A percentile compares a stretch with the other conserved stretches of the same genome.
These are phyloP conservation scores for Eucalyptus marginata DNA, from an alignment of 345 rosid genomes.

Conservation along the genomic window DNA sequence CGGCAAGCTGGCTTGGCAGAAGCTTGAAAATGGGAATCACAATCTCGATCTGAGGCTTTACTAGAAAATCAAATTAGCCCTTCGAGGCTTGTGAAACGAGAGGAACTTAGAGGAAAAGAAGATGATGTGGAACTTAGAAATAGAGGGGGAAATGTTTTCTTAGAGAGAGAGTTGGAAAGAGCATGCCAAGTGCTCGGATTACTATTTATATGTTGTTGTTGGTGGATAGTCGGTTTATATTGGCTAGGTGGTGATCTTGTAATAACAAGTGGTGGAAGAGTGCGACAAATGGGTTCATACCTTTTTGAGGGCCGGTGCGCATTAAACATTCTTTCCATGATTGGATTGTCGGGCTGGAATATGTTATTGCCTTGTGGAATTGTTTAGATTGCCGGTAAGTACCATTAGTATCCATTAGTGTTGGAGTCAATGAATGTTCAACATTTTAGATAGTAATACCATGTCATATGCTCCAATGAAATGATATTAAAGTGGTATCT, in stretches of 20 bases:
- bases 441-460: too few relatives aligned
- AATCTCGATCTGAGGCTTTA: accelerated
- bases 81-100: not conserved
- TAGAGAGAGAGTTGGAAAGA: not conserved
- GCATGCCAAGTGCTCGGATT: not conserved
- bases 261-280: not conserved
- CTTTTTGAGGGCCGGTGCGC: accelerated
- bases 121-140: not conserved
- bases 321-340: not conserved
- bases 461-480: accelerated
- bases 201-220: not conserved
- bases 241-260: not conserved
- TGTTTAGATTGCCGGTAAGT: accelerated
- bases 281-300: accelerated
- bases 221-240: not conserved
- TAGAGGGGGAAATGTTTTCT: not conserved
- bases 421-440: too few relatives aligned
- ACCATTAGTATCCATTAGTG: too few relatives aligned
- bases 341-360: not conserved
- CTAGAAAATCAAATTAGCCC: not conserved
- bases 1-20: not conserved
- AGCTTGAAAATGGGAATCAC: not conserved
- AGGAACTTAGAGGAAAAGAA: not conserved
- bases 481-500: not conserved
- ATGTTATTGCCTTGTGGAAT: accelerated